A percentile compares a stretch with the other conserved stretches of the same genome.
phyloP scores from a whole-genome alignment of 2,329 filamentous ascomycete genomes.

The Coniochaeta hoffmannii region DNA sequence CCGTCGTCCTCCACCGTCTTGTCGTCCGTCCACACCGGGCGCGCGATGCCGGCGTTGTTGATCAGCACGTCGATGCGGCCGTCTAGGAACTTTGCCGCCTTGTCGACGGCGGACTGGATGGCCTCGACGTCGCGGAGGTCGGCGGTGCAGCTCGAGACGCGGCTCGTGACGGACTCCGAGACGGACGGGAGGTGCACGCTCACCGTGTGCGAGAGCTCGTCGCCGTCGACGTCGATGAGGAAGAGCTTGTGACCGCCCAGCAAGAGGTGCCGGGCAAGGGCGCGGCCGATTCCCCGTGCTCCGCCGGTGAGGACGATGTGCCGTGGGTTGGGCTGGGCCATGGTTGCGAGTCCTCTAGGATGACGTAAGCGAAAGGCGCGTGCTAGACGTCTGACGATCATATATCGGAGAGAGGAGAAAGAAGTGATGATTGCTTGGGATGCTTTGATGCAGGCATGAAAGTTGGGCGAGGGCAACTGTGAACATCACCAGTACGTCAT shows the following conservation, averaged over 20 bases:
- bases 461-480: neutral
- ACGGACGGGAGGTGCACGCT: slow-evolving; percentile 17
- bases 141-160: slow-evolving; percentile 19
- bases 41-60: slow-evolving; percentile 29
- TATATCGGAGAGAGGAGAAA: too few species aligned
- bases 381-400: too few species aligned
- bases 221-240: slow-evolving; percentile 33
- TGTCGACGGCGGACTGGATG: slow-evolving; percentile 25
- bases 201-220: slow-evolving; percentile 28
- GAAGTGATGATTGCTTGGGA: too few species aligned
- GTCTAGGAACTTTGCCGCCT: slow-evolving; percentile 26
- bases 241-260: slow-evolving; percentile 33
- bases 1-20: slow-evolving; percentile 37
- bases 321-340: neutral
- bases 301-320: slow-evolving; percentile 22
- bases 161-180: neutral
- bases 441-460: neutral
- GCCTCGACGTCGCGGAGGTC: slow-evolving; percentile 29
- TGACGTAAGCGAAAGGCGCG: too few species aligned
- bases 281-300: slow-evolving; percentile 36
- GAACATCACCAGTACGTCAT: neutral
- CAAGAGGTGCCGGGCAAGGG: slow-evolving; percentile 33
- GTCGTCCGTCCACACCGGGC: slow-evolving; percentile 29
- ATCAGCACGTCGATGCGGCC: slow-evolving; percentile 29
- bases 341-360: neutral